Evolutionary conservation across 495 filamentous ascomycete species (phyloP), one percentile per base, ranked within the genome.

Genomic region (Aspergillus coremiiformis): DNA sequence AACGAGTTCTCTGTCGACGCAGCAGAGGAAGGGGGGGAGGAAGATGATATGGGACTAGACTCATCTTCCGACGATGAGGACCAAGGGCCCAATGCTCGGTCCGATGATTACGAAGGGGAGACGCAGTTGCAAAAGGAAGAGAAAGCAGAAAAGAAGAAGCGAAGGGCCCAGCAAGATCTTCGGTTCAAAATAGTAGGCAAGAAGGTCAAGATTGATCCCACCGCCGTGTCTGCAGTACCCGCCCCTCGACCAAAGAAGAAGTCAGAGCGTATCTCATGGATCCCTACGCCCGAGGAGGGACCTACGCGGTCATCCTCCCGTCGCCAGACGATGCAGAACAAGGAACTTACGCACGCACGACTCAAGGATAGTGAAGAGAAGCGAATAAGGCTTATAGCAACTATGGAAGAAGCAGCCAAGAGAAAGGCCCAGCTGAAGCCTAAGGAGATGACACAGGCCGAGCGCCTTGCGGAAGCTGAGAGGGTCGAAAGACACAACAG

Each of bases 341-440:
- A 94, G 67, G 82, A 91, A 65, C 75, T 84, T 53, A 84, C 90
- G 26, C 85, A 90, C 64, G 81, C 83, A 56, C 83, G 90, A 56
- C 80, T 97, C 70, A 82, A 89, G 54, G 85, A 91, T 56, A 85
- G 85, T 44, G 89, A 95, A 68, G 78, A 86, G 59, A 81, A 85
- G 62, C 82, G 91, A 32, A 74, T 87, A 59, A 83, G 86, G 56
- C 83, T 89, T 43, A 75, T 93, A 35, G 84, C 85, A 58, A 79
- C 82, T 21, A 96, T 96, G 91, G 87, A 93, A 65, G 85, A 84
- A 63, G 90, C 89, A 46, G 86, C 87, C 23, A 86, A 86, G 61
- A 78, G 78, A 60, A 86, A 89, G 59, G 86, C 86, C 53, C 83
- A 84, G 24, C 64, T 79, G 21, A 88, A 88, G 65, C 86, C 87